phyloP scores from a whole-genome alignment of 495 filamentous ascomycete species.

The Aeminium ludgeri region DNA sequence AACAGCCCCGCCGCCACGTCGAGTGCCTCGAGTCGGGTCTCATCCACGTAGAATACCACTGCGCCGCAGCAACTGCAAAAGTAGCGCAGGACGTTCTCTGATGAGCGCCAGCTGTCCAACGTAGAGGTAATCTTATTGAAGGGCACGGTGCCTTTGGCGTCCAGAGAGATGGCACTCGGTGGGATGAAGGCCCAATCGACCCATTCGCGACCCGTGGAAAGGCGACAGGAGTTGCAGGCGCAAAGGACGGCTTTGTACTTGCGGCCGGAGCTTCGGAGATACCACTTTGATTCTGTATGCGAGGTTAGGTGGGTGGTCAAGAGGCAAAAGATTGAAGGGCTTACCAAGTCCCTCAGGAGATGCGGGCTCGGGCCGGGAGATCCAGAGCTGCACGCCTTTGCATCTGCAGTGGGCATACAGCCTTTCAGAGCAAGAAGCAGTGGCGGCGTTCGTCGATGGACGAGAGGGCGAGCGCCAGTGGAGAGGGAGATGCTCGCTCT shows the following conservation, averaged over 20 bases:
- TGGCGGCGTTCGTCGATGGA: neutral
- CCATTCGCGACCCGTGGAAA: constrained; percentile 46
- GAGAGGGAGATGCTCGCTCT: constrained; percentile 15
- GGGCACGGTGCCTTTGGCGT: constrained; percentile 5
- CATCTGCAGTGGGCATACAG: constrained; percentile 29
- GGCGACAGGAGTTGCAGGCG: constrained; percentile 45
- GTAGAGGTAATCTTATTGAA: constrained; percentile 25
- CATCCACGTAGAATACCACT: constrained; percentile 48
- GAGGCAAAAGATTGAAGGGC: constrained; percentile 28
- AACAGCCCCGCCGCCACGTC: constrained; percentile 35
- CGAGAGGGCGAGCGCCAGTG: constrained; percentile 12
- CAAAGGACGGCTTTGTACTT: constrained; percentile 51
- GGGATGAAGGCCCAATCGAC: constrained; percentile 55
- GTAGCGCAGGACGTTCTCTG: constrained; percentile 37
- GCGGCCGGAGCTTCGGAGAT: constrained; percentile 28
- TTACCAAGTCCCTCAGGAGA: no score
- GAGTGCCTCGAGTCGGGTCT: constrained; percentile 38
- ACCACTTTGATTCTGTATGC: constrained; percentile 42
- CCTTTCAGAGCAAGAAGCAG: constrained; percentile 1
- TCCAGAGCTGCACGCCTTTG: constrained; percentile 30
- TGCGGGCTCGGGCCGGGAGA: constrained; percentile 36
- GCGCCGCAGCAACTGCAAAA: constrained; percentile 51
- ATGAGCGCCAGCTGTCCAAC: constrained; percentile 38
- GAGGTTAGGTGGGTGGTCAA: no score
- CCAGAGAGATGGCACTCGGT: constrained; percentile 38